Percentiles rank a stretch among this genome's conserved stretches.
Conservation (phyloP, 2,329 filamentous ascomycete species). For the Metarhizium album region DNA sequence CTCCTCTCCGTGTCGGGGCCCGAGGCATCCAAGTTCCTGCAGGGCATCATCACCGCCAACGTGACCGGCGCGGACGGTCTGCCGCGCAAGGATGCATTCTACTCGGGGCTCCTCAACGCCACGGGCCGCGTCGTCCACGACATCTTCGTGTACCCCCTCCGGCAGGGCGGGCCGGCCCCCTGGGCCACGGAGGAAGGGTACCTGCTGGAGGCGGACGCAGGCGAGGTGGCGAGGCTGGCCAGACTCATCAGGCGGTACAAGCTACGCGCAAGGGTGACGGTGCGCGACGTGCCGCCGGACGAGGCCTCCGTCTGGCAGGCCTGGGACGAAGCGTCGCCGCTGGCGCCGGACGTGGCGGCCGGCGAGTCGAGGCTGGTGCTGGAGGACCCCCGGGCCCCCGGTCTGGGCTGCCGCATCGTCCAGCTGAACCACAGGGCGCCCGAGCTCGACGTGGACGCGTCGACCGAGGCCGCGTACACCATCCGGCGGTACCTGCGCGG, state of each 20-base stretch:
- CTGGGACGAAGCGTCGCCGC: conserved; percentile 48
- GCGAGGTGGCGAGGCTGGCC: conserved; percentile 49
- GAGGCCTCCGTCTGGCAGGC: conserved; percentile 62
- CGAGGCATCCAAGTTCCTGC: conserved; percentile 75
- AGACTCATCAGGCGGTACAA: conserved; percentile 78
- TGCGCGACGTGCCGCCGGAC: conserved; percentile 52
- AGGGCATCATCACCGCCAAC: conserved; percentile 69
- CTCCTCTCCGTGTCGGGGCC: conserved; percentile 70
- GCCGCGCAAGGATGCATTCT: conserved; percentile 46
- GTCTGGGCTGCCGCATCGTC: conserved; percentile 42
- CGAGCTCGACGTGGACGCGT: conserved; percentile 32
- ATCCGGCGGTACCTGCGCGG: conserved; percentile 70
- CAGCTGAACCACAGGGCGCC: conserved; percentile 19
- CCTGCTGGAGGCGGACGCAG: conserved; percentile 73
- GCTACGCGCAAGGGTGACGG: conserved; percentile 65
- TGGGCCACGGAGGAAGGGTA: conserved; percentile 27
- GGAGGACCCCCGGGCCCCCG: conserved; percentile 42
- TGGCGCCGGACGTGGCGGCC: not conserved
- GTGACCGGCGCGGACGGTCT: conserved; percentile 26
- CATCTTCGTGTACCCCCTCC: conserved; percentile 72
- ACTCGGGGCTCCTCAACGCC: conserved; percentile 78
- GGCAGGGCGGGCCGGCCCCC: conserved; percentile 16
- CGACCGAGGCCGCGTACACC: conserved; percentile 53
- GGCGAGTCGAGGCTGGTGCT: conserved; percentile 23
- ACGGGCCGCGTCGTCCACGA: conserved; percentile 78